Base-by-base conservation (phyloP, 805 yeast species). In the Lachancea lanzarotensis region DNA sequence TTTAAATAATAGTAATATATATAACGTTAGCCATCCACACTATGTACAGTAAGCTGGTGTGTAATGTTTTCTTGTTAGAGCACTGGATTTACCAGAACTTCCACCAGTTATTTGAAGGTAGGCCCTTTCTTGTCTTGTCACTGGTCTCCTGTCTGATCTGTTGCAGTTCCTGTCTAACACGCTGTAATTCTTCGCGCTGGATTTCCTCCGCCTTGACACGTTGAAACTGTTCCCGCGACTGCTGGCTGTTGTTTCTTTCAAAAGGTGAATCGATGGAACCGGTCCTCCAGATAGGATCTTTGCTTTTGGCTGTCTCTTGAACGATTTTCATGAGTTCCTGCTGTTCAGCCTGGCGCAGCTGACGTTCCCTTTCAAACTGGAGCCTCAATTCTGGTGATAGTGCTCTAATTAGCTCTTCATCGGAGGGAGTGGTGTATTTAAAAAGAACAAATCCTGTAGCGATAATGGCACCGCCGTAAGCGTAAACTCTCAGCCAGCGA, bases 351-450 rank as follows among this genome's bases (percentile, higher is more conserved):
- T 75, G 75, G 59, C 91, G 75, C 22, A 83, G 61, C 8, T 69
- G 79, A 52, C 70, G 73, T 55, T 83, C 81, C 43, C 72, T 68
- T 53, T 82, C 89, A 61, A 85, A 87, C 48, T 84, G 82, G 17
- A 79, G 80, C 51, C 87, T 72, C 36, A 89, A 69, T 59, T 90
- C 96, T 1, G 98, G 96, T 6, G 95, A 84, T 52, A 89, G 72
- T 41, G 74, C 65, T 0, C 81, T 78, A 34, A 89, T 73, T 38
- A 90, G 64, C 57, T 90, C 76, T 54, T 88, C 95, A 52, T 86
- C 95, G 1, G 90, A 76, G 2, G 98, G 98, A 0, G 88, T 81
- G 0, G 90, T 79, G 62, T 78, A 84, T 51, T 81, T 83, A 67
- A 67, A 82, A 15, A 84, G 68, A 5, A 85, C 52, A 0, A 81